Base-by-base conservation (phyloP, 164 flowering plant species). In the Nymphaea thermarum region DNA sequence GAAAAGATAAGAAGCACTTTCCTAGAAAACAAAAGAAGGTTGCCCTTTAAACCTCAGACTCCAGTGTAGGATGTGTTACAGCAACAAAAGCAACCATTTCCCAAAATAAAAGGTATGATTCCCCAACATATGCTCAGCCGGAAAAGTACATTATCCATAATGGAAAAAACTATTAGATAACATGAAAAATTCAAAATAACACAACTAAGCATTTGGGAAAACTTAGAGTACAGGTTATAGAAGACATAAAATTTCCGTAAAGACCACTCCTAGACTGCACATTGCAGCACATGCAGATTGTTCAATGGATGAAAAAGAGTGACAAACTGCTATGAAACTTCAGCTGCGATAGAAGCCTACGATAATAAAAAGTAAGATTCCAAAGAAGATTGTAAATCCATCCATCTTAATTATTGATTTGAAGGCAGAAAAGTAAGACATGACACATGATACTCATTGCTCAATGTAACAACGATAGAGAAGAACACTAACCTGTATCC, bases 401-500 rank as follows among this genome's bases (percentile, higher is more conserved):
- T 7, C 55, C 55, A 47, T 47, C 55, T 45, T 10, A 5, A 25
- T 43, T 25, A 25, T 41, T 47, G 8, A 8, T 25, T 16, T 15
- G 41, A 66, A 42, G 4, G 16, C 11, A 16, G 7, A 6, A 66
- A 16, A 42, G 41, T 25, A 16, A 66, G 36, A 12, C 18, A 4
- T 36, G 15, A 16, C 4, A 66, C 4, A 8, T 47, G 6, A n/a
- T 17, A 4, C 3, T 4, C 43, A 53, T 42, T 17, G 47, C 3
- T 4, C 16, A 4, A 51, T 55, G 60, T 8, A 55, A 10, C 60
- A 47, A 66, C 18, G 15, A n/a, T 0, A 36, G 57, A 36, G 47
- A 18, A 47, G 42, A 1, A 4, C 43, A 16, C 6, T 51, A 68
- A 79, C 82, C 80, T 8, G 82, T 79, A 67, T 79, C 82, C 25